phyloP scores from a whole-genome alignment of 306 rosid genomes.

The Dryas octopetala region DNA sequence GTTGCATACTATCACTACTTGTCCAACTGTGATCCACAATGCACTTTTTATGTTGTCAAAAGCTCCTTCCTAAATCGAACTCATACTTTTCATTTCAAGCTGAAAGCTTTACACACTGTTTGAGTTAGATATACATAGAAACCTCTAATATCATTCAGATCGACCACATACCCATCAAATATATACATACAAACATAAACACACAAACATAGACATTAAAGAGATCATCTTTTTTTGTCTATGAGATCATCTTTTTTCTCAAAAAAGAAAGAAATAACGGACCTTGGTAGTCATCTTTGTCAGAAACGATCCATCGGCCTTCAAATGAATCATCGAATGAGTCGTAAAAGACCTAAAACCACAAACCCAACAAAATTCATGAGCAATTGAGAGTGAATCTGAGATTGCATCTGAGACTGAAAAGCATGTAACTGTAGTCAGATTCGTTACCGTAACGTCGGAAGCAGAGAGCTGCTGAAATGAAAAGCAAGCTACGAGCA shows the following conservation, averaged over 20 bases:
- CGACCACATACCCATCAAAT: not conserved
- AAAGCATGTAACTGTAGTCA: not conserved
- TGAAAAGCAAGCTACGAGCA: slow-evolving; percentile 44
- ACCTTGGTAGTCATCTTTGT: slow-evolving; percentile 75
- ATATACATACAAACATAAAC: not conserved
- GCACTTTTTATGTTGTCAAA: too few species aligned
- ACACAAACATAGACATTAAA: not conserved
- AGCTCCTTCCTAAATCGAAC: not conserved
- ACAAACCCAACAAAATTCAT: not conserved
- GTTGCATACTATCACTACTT: not conserved
- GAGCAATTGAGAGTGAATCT: slow-evolving; percentile 2
- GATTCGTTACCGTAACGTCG: slow-evolving; percentile 46
- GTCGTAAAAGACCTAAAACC: slow-evolving; percentile 69
- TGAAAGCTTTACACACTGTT: not conserved
- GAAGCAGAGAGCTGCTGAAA: slow-evolving; percentile 53
- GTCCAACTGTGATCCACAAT: not conserved
- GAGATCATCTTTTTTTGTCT: not conserved
- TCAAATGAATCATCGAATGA: slow-evolving; percentile 76
- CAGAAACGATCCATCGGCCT: slow-evolving; percentile 75
- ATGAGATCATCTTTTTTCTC: not conserved
- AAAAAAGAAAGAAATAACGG: not conserved
- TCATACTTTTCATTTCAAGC: not conserved
- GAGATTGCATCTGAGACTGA: not conserved
- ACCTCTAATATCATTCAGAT: not conserved
- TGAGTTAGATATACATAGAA: not conserved